Evolutionary conservation across 73 alveolate genomes (phyloP).

Genomic region (Paraurostyla sp.): DNA sequence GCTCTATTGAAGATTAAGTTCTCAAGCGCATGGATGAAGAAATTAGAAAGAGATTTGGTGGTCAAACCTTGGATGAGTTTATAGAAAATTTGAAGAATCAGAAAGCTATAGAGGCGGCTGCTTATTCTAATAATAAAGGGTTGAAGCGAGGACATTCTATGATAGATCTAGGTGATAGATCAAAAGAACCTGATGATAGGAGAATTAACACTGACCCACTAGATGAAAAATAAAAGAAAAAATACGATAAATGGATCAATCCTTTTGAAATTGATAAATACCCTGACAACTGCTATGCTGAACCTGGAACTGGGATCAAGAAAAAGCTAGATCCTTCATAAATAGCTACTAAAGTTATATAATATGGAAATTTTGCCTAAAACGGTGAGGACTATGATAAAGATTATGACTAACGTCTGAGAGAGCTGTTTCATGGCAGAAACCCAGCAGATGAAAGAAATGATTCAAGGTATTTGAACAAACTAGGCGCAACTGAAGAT

Average conservation of each 20-base stretch:
- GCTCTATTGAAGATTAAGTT: neutral
- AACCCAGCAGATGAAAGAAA: neutral
- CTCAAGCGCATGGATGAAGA: slow-evolving; percentile 16
- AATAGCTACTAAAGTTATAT: too few relatives aligned
- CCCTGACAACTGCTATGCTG: slow-evolving; percentile 32
- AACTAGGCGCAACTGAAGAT: neutral
- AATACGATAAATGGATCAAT: slow-evolving; percentile 21
- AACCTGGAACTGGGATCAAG: neutral
- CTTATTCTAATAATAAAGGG: neutral
- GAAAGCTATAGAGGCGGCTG: slow-evolving; percentile 3
- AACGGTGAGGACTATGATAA: neutral
- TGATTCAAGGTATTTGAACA: neutral
- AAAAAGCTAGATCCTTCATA: neutral
- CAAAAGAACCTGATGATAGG: slow-evolving; percentile 46
- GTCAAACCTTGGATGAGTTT: slow-evolving; percentile 36
- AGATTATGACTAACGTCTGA: neutral
- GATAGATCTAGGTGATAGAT: slow-evolving; percentile 19
- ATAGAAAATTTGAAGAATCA: neutral
- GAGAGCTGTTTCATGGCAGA: too few relatives aligned
- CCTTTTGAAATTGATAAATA: slow-evolving; percentile 3
- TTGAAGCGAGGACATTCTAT: slow-evolving; percentile 30
- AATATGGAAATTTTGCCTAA: neutral
- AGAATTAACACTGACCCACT: slow-evolving; percentile 48
- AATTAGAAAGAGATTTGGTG: slow-evolving; percentile 7
- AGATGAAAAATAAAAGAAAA: slow-evolving; percentile 29